A percentile compares a stretch with the other conserved stretches of the same genome.
phyloP scores from a whole-genome alignment of 257 asterid genomes.

The Salvia hispanica region DNA sequence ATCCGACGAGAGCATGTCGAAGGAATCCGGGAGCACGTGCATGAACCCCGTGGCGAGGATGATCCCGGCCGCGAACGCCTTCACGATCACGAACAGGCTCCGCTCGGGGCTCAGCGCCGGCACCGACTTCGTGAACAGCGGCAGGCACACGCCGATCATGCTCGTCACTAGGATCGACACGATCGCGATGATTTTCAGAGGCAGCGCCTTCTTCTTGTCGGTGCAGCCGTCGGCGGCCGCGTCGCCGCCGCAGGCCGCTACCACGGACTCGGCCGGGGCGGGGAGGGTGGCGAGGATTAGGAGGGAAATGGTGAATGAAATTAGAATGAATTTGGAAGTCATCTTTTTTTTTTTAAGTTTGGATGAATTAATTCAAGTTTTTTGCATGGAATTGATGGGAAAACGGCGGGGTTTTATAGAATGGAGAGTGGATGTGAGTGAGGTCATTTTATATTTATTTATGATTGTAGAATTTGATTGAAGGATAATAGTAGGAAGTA shows the following conservation, averaged over 20 bases:
- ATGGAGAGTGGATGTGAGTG: neutral
- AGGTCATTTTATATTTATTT: neutral
- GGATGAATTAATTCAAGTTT: neutral
- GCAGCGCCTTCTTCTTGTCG: conserved; percentile 49
- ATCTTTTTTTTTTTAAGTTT: neutral
- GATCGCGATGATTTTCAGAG: conserved; percentile 65
- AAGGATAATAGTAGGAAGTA: neutral
- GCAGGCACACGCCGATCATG: conserved; percentile 61
- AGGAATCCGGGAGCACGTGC: conserved; percentile 69
- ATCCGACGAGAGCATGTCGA: conserved; percentile 52
- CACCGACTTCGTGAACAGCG: conserved; percentile 45
- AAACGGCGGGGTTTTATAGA: conserved; percentile 1
- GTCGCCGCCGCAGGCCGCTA: conserved; percentile 42
- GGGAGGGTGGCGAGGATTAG: conserved; percentile 30
- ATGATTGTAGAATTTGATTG: neutral
- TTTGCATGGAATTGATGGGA: no score
- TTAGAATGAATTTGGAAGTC: conserved; percentile 1
- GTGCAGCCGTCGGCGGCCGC: conserved; percentile 31
- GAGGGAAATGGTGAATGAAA: conserved; percentile 22
- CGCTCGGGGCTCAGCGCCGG: conserved; percentile 53
- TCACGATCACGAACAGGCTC: conserved; percentile 47
- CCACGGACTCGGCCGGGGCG: conserved; percentile 34
- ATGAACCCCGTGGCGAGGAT: conserved; percentile 62
- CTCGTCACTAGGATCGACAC: conserved; percentile 47
- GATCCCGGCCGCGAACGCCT: conserved; percentile 59